Percentiles rank a stretch among this genome's conserved stretches.
These are phyloP conservation scores for Canariomyces notabilis DNA, from an alignment of 2,329 filamentous ascomycete species.

Conservation along the genomic window DNA sequence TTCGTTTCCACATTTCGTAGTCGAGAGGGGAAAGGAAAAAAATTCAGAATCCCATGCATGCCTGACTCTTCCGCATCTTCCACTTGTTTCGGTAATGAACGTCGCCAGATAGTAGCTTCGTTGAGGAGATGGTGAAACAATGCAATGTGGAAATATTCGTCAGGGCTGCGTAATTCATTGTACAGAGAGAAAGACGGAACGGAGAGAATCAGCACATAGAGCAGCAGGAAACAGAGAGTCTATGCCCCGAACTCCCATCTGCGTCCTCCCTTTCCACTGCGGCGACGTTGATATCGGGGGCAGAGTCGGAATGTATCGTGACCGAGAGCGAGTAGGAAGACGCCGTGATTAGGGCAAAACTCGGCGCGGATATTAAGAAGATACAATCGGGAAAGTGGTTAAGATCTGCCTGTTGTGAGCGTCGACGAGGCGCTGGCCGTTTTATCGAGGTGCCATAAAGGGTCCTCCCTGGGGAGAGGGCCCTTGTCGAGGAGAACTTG, in stretches of 20 bases:
- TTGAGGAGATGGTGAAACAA: too few relatives aligned
- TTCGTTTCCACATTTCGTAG: slow-evolving; percentile 4
- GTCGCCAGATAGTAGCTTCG: too few relatives aligned
- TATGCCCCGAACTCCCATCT: background rate
- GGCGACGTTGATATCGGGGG: slow-evolving; percentile 2
- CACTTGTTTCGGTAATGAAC: too few relatives aligned
- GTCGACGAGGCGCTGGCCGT: background rate
- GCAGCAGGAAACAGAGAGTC: background rate
- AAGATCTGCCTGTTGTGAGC: slow-evolving; percentile 5
- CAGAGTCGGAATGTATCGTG: slow-evolving; percentile 10
- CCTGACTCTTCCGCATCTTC: too few relatives aligned
- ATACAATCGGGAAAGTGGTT: slow-evolving; percentile 19
- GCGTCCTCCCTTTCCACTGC: slow-evolving; percentile 2
- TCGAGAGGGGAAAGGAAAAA: background rate
- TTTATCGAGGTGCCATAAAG: too few relatives aligned
- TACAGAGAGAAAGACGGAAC: background rate
- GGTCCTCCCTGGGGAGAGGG: too few relatives aligned
- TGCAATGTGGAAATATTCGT: too few relatives aligned
- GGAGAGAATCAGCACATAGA: background rate
- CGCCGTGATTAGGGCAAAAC: slow-evolving; percentile 9
- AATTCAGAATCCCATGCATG: too few relatives aligned
- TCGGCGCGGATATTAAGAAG: slow-evolving; percentile 15
- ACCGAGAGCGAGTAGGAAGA: background rate
- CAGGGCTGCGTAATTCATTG: background rate
- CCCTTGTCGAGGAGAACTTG: too few relatives aligned